phyloP scores from a whole-genome alignment of 1,284 basidiomycete species.

The Pisolithus thermaeus region DNA sequence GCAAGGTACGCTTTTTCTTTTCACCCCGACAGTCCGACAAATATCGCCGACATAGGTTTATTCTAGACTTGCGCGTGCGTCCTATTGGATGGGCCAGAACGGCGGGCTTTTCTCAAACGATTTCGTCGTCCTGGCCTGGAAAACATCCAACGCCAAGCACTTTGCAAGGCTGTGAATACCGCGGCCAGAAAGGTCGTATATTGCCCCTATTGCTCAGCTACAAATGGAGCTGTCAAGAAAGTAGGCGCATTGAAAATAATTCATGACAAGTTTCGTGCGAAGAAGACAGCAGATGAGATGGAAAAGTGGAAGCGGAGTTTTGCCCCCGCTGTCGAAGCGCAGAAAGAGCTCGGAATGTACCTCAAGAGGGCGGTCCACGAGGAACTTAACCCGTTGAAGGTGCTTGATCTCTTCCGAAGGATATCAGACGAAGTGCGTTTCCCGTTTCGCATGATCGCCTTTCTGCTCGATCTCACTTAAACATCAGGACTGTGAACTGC shows the following conservation, averaged over 20 bases:
- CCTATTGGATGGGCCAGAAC: constrained; percentile 85
- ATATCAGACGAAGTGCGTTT: constrained; percentile 86
- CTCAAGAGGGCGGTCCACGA: constrained; percentile 88
- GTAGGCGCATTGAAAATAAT: constrained; percentile 92
- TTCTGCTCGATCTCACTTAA: constrained; percentile 1
- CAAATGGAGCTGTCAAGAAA: constrained; percentile 97
- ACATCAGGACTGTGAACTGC: constrained; percentile 84
- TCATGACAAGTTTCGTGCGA: constrained; percentile 95
- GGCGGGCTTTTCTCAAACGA: constrained; percentile 78
- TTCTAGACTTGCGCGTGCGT: constrained; percentile 88
- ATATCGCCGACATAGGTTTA: constrained; percentile 2
- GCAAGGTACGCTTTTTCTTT: constrained; percentile 62
- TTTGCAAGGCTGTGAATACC: constrained; percentile 85
- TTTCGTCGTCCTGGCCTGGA: constrained; percentile 91
- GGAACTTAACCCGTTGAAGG: constrained; percentile 93
- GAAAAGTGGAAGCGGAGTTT: constrained; percentile 88
- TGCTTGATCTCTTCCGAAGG: constrained; percentile 87
- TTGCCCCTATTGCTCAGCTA: constrained; percentile 90
- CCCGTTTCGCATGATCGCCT: not conserved
- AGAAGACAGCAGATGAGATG: constrained; percentile 89
- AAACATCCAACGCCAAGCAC: constrained; percentile 84
- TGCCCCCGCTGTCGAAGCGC: constrained; percentile 75
- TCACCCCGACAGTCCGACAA: not conserved
- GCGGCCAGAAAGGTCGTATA: constrained; percentile 87
- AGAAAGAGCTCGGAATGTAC: constrained; percentile 83